A percentile compares a stretch with the other conserved stretches of the same genome.
phyloP scores from a whole-genome alignment of 306 rosid species.

The Castanea sativa region DNA sequence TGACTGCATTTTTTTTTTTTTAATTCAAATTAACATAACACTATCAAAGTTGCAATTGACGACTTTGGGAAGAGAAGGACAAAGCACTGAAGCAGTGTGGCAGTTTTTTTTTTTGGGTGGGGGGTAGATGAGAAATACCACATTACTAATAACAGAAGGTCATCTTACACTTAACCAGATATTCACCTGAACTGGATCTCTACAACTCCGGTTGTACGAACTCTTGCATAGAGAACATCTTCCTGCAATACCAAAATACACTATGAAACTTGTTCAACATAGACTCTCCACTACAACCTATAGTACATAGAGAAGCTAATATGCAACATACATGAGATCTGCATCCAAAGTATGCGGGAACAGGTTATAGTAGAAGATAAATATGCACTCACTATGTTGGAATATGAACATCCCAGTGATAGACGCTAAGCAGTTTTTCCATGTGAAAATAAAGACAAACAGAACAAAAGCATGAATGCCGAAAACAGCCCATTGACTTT shows the following conservation, averaged over 20 bases:
- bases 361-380: not conserved
- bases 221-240: constrained; percentile 94
- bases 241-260: constrained; percentile 58
- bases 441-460: not conserved
- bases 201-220: constrained; percentile 95
- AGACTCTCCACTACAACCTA: constrained; percentile 11
- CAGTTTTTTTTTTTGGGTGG: not conserved
- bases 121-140: not conserved
- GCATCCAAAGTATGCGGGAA: not conserved
- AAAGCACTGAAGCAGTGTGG: constrained; percentile 7
- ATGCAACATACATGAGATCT: not conserved
- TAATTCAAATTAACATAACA: not conserved
- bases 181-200: constrained; percentile 99
- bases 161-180: not conserved
- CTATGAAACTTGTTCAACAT: constrained; percentile 16
- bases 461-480: not conserved
- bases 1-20: not conserved
- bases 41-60: not conserved
- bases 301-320: not conserved
- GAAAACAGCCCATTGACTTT: not conserved
- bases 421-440: constrained; percentile 3
- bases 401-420: constrained; percentile 2
- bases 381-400: not conserved
- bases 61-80: constrained; percentile 5
- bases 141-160: not conserved